These are phyloP conservation scores for Metarhizium humberi DNA, from an alignment of 2,329 filamentous ascomycete species.

Conservation along the genomic window DNA sequence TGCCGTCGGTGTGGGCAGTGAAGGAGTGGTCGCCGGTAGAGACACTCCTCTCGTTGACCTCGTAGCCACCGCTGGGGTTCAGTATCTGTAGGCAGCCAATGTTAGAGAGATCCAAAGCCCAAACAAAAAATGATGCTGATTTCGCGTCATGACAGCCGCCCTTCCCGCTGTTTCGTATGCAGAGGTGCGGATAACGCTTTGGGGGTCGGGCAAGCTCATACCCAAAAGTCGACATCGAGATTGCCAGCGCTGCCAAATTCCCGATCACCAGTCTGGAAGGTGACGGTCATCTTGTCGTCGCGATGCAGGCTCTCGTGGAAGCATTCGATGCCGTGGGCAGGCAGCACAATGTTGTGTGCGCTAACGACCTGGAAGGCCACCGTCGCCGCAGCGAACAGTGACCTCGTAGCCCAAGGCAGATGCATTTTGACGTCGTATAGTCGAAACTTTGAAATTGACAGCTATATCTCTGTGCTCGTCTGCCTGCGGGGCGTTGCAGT, in stretches of 20 bases:
- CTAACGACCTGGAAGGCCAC: conserved; percentile 46
- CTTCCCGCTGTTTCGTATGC: neutral
- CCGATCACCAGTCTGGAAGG: conserved; percentile 93
- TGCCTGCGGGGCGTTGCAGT: neutral
- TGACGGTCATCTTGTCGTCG: conserved; percentile 97
- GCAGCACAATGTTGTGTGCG: conserved; percentile 94
- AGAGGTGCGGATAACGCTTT: neutral
- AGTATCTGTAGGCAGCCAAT: conserved; percentile 50
- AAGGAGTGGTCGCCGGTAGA: conserved; percentile 93
- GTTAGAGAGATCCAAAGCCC: neutral
- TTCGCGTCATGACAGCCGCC: neutral
- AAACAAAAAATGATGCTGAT: neutral
- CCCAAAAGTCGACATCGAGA: conserved; percentile 96
- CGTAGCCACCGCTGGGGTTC: conserved; percentile 66
- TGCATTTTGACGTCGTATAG: conserved; percentile 13
- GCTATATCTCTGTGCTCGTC: neutral
- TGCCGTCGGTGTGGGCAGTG: conserved; percentile 74
- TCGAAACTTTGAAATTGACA: neutral
- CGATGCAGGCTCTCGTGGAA: conserved; percentile 90
- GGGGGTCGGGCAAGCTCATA: conserved; percentile 33
- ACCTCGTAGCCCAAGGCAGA: conserved; percentile 29
- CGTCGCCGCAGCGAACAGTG: conserved; percentile 28
- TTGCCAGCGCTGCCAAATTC: conserved; percentile 94
- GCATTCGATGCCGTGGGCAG: conserved; percentile 89
- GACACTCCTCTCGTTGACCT: conserved; percentile 69